Percentiles rank a stretch among this genome's conserved stretches.
These are phyloP conservation scores for Boletus sp. DNA, from an alignment of 1,284 basidiomycete genomes.

Conservation along the genomic window DNA sequence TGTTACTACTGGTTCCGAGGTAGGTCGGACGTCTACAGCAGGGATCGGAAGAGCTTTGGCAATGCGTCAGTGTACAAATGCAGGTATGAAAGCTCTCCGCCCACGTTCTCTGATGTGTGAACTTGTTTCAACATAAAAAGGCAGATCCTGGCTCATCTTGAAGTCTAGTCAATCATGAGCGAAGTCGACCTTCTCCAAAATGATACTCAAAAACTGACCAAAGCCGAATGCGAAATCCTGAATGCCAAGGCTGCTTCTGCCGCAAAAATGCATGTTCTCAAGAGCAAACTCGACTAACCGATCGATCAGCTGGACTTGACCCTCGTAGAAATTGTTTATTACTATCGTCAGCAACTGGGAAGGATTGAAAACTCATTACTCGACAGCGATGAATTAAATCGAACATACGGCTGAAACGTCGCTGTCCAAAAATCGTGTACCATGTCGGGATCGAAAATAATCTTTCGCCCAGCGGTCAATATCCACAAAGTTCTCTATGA, in stretches of 20 bases:
- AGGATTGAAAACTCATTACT: neutral
- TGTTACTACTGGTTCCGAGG: conserved; percentile 10
- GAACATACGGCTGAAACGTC: conserved; percentile 24
- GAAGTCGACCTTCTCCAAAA: neutral
- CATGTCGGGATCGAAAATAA: conserved; percentile 26
- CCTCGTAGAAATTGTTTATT: conserved; percentile 32
- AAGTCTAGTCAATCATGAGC: conserved; percentile 21
- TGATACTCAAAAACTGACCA: conserved; percentile 16
- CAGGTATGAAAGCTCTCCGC: conserved; percentile 1
- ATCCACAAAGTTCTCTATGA: conserved; percentile 32
- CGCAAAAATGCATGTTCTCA: conserved; percentile 21
- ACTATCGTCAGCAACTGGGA: conserved; percentile 30
- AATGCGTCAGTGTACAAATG: conserved; percentile 9
- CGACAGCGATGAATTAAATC: neutral
- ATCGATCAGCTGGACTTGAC: conserved; percentile 29
- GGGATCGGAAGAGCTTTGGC: conserved; percentile 17
- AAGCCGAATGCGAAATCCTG: conserved; percentile 31
- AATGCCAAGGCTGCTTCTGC: conserved; percentile 15
- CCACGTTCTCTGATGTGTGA: conserved; percentile 28
- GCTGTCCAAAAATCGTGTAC: conserved; percentile 8
- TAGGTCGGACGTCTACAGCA: conserved; percentile 2
- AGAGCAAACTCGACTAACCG: conserved; percentile 26
- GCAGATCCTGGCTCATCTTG: conserved; percentile 33
- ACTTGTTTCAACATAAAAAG: conserved; percentile 26
- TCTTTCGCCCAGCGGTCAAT: conserved; percentile 28